Evolutionary conservation across 345 rosid species (phyloP).

Genomic region (Salix suchowensis): DNA sequence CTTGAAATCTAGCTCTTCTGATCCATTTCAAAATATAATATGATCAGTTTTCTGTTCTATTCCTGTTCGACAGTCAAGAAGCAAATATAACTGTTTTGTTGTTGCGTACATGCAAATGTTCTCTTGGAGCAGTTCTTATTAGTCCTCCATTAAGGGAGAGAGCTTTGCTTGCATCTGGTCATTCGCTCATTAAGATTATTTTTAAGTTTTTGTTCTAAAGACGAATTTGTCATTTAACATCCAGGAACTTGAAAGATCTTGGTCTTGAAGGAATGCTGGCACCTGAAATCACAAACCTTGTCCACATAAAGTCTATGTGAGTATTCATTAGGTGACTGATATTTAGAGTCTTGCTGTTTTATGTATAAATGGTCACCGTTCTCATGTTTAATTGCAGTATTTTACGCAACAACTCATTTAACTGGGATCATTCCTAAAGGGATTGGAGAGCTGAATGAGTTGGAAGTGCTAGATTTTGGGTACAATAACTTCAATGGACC

Average conservation of each 20-base stretch:
- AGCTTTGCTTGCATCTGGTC: neutral
- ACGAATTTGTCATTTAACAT: constrained; percentile 6
- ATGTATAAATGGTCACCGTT: neutral
- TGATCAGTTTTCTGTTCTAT: no score
- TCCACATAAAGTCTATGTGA: constrained; percentile 69
- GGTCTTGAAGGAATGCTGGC: constrained; percentile 67
- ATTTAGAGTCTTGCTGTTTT: neutral
- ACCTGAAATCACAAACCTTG: constrained; percentile 60
- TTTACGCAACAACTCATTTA: constrained; percentile 82
- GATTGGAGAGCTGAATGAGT: constrained; percentile 54
- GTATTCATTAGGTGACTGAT: constrained; percentile 4
- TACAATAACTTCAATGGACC: constrained; percentile 65
- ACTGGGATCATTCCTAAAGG: constrained; percentile 63
- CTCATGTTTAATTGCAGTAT: constrained; percentile 37
- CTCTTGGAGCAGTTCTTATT: neutral
- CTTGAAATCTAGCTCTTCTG: no score
- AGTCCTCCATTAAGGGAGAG: no score
- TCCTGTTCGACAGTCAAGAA: no score
- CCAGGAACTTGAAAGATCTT: constrained; percentile 71
- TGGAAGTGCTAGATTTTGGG: constrained; percentile 78
- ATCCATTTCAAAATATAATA: no score
- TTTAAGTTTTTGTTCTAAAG: neutral
- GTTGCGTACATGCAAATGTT: neutral
- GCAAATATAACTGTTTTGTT: neutral
- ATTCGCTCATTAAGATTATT: neutral